phyloP scores from a whole-genome alignment of 768 basidiomycete species.

The Podaxis sp. region DNA sequence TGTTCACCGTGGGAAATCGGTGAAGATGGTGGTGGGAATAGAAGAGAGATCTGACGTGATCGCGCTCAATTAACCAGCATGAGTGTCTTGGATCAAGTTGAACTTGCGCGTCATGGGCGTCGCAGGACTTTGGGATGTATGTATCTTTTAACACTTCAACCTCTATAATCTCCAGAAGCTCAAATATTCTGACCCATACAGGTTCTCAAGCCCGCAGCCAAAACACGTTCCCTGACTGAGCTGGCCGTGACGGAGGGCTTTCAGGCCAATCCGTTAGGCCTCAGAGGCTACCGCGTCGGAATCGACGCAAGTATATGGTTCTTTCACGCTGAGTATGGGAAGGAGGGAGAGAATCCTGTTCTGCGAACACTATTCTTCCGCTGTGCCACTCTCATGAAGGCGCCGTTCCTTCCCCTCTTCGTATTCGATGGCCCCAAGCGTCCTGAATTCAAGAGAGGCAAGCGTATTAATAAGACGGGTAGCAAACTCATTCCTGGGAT shows the following conservation, averaged over 20 bases:
- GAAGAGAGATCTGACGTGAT: too few species aligned
- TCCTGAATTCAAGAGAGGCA: constrained; percentile 78
- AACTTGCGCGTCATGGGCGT: constrained; percentile 37
- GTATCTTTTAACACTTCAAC: constrained; percentile 14
- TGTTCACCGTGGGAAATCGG: too few species aligned
- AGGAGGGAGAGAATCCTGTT: constrained; percentile 85
- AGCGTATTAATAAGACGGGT: constrained; percentile 58
- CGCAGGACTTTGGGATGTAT: constrained; percentile 49
- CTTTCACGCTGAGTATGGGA: constrained; percentile 72
- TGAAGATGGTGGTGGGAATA: too few species aligned
- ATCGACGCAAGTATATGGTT: constrained; percentile 90
- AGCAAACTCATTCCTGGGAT: constrained; percentile 73
- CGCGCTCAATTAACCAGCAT: constrained; percentile 3
- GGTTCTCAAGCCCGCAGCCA: constrained; percentile 71
- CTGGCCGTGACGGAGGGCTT: constrained; percentile 77
- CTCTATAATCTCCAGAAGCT: constrained; percentile 5
- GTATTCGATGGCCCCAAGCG: constrained; percentile 90
- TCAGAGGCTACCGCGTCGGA: constrained; percentile 78
- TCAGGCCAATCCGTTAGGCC: constrained; percentile 55
- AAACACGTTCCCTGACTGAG: constrained; percentile 72
- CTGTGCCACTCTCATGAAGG: constrained; percentile 71
- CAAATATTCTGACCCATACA: constrained; percentile 15
- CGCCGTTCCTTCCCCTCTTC: constrained; percentile 84
- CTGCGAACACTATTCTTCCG: constrained; percentile 83
- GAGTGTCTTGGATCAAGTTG: background rate